Evolutionary conservation across 2,329 filamentous ascomycete species (phyloP), one percentile per base, ranked within the genome.

Genomic region (Diaporthe helianthi): DNA sequence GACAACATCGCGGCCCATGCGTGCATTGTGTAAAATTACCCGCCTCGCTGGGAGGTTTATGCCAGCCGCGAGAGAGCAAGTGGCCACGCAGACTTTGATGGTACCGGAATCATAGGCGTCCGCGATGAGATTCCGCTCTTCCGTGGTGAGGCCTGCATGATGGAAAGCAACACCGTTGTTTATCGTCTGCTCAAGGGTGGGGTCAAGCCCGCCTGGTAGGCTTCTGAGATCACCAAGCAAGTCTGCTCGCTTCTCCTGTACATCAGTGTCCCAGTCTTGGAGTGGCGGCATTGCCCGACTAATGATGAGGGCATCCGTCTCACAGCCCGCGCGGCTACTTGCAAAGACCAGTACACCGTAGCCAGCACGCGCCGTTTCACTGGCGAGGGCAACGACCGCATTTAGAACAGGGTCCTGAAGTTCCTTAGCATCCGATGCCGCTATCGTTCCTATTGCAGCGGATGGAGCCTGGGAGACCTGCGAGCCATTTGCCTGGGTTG

Each of bases 1-100:
- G n/a, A 94, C 87, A 58, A 93, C 82, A 54, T 93, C 91, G 65
- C 90, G 85, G 0, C 92, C 92, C 90, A 94, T 93, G 49, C 90
- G 86, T 36, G 90, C 91, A 71, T 89, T 90, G 76, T 93, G 91
- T 31, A 93, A 83, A 69, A 94, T 93, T 0, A 94, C 92, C 73
- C 92, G 83, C 65, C 92, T 84, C 9, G 92, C 92, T 17, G 86
- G 86, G 75, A 94, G 80, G 78, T 94, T 94, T 69, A 94, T 93
- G n/a, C 92, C 92, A 17, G 92, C 92, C n/a, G 92, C 92, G 68
- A 94, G 84, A 76, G 91, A 93, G 74, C 91, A 93, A 1, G 92
- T 94, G 46, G 92, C 92, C 19, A 93, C 88, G 65, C 93, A 89
- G 0, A 93, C 87, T 73, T 90, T 90, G 22, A 94, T 76, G 6